These are phyloP conservation scores for Euphrasia arctica DNA, from an alignment of 305 asterid genomes.

Conservation along the genomic window DNA sequence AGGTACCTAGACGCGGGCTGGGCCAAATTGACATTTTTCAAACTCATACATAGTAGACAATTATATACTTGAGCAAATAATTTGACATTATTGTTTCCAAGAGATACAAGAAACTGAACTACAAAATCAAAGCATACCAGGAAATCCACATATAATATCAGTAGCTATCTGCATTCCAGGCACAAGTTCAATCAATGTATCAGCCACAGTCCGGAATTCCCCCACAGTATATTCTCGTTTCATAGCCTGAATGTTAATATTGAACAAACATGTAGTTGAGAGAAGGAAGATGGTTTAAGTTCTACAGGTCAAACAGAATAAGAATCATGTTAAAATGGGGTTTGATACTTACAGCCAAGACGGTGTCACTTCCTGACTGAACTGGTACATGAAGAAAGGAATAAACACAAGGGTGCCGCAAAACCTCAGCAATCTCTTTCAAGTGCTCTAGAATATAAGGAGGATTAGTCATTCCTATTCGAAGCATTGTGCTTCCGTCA, in stretches of 20 bases:
- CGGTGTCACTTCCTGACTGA: slow-evolving; percentile 82
- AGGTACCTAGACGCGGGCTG: no score
- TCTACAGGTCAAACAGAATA: no score
- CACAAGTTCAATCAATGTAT: slow-evolving; percentile 65
- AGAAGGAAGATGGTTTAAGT: no score
- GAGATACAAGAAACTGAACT: slow-evolving; percentile 6
- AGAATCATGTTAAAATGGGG: no score
- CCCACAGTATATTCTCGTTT: slow-evolving; percentile 71
- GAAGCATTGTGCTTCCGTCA: slow-evolving; percentile 81
- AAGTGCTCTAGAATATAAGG: slow-evolving; percentile 89
- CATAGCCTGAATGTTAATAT: slow-evolving; percentile 56
- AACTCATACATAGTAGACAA: background rate
- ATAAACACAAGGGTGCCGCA: slow-evolving; percentile 72
- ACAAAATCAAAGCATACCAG: slow-evolving; percentile 46
- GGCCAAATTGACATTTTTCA: no score
- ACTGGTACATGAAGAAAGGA: slow-evolving; percentile 87
- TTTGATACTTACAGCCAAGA: slow-evolving; percentile 53
- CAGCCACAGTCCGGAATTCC: slow-evolving; percentile 65
- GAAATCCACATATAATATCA: slow-evolving; percentile 84
- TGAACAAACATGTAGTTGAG: background rate
- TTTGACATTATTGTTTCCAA: slow-evolving; percentile 1
- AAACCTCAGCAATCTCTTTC: slow-evolving; percentile 74
- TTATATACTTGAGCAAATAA: background rate
- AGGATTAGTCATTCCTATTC: slow-evolving; percentile 92
- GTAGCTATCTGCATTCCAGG: slow-evolving; percentile 95